Evolutionary conservation across 2,329 filamentous ascomycete species (phyloP).

Genomic region (Orbilia oligospora): DNA sequence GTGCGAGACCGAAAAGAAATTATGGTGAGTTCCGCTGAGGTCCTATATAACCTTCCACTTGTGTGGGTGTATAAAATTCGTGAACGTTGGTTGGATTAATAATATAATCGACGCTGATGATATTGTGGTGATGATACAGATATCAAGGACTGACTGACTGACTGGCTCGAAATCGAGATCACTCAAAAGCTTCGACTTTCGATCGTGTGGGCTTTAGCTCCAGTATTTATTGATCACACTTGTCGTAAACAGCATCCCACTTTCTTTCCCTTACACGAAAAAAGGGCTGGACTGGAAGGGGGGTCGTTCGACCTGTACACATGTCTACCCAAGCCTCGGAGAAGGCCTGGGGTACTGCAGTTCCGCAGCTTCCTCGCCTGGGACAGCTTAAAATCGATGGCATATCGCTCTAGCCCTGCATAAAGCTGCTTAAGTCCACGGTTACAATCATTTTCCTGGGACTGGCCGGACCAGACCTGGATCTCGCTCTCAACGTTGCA

Average conservation of each 20-base stretch:
- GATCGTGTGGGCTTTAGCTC: slow-evolving; percentile 33
- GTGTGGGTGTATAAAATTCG: background rate
- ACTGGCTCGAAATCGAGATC: slow-evolving; percentile 16
- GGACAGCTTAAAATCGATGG: slow-evolving; percentile 53
- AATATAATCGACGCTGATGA: background rate
- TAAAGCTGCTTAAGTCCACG: slow-evolving; percentile 55
- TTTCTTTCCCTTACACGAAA: slow-evolving; percentile 24
- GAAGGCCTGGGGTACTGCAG: slow-evolving; percentile 35
- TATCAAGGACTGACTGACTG: too few species aligned
- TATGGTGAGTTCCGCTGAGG: slow-evolving; percentile 51
- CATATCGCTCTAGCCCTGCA: slow-evolving; percentile 48
- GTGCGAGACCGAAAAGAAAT: slow-evolving; percentile 23
- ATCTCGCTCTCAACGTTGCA: too few species aligned
- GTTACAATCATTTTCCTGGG: slow-evolving; percentile 33
- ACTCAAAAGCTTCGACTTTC: background rate
- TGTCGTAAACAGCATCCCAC: slow-evolving; percentile 39
- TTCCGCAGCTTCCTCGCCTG: slow-evolving; percentile 57
- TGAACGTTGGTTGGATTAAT: too few species aligned
- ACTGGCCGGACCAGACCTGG: slow-evolving; percentile 18
- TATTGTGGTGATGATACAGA: too few species aligned
- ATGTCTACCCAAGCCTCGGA: slow-evolving; percentile 59
- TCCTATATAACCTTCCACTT: background rate
- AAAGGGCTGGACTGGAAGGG: slow-evolving; percentile 32
- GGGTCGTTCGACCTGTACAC: slow-evolving; percentile 60
- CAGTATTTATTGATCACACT: slow-evolving; percentile 50